Base-by-base conservation (phyloP, 2,329 filamentous ascomycete species). In the Cercospora beticola region DNA sequence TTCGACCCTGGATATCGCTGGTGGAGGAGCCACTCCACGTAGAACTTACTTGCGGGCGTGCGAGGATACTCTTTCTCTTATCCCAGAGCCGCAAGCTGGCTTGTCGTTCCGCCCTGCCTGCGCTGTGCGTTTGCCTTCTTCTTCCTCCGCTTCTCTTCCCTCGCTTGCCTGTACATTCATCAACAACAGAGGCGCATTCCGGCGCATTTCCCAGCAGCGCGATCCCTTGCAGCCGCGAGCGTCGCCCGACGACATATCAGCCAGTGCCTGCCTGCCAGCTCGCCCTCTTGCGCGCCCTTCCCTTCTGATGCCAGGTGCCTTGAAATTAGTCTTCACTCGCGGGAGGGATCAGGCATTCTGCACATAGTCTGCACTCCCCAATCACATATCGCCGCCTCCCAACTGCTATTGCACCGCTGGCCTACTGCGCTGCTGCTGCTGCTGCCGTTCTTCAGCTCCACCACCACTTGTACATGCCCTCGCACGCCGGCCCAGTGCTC, bases 281-380 rank as follows among this genome's bases (percentile, higher is more conserved):
- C 43, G 31, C 31, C 56, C 69, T 33, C 69, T 30, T 54, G 49
- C 49, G 10, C 49, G 49, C 49, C 49, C 49, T 30, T n/a, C 46
- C 46, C 52, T 43, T 58, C 49, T 43, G 62, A 64, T 64, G 62
- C 62, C 62, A 64, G 56, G 58, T 64, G 62, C 64, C 70, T 60
- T 58, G 67, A 68, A 64, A 71, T 71, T 71, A 67, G 62, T 57
- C 70, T 73, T 72, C 59, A 26, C 31, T 60, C 62, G 62, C 68
- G 68, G 69, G 69, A 75, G 72, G 71, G 72, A 72, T 74, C 63
- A 67, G 58, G 65, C 71, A 66, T 60, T 67, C 70, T 74, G 70
- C 73, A 71, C 72, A 73, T 74, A 74, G 68, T 65, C 66, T 69
- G 68, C 67, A 67, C 57, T 61, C 59, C 56, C 64, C 58, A 62